Conservation (phyloP, 805 yeast genomes). For the Spathaspora gorwiae region DNA sequence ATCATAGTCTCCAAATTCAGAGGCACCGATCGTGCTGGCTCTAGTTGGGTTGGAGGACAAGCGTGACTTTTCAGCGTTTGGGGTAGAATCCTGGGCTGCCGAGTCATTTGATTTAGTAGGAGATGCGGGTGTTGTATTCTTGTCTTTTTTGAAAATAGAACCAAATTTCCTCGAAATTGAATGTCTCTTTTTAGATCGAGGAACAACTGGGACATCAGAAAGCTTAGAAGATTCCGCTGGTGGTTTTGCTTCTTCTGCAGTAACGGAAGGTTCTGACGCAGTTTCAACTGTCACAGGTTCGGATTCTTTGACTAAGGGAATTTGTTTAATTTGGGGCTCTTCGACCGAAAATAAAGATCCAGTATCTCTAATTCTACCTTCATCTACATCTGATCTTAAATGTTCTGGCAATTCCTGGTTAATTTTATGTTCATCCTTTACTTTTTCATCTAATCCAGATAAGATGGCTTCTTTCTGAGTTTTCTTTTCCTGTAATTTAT, state of each 20-base stretch:
- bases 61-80: constrained; percentile 1
- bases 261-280: constrained; percentile 10
- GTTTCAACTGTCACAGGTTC: too few species aligned
- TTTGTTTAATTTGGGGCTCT: constrained; percentile 14
- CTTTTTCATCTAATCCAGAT: constrained; percentile 25
- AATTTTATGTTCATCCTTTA: constrained; percentile 46
- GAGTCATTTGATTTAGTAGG: not conserved
- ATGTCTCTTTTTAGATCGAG: constrained; percentile 7
- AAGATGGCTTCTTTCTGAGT: constrained; percentile 31
- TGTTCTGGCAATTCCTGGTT: constrained; percentile 51
- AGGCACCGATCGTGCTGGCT: too few species aligned
- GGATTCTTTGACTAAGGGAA: constrained; percentile 8
- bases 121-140: not conserved
- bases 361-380: constrained; percentile 32
- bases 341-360: constrained; percentile 36
- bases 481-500: constrained; percentile 30
- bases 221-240: too few species aligned
- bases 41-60: too few species aligned
- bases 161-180: constrained; percentile 18
- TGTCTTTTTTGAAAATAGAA: constrained; percentile 8
- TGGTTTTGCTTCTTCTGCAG: too few species aligned
- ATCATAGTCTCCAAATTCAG: constrained; percentile 19
- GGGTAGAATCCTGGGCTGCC: not conserved
- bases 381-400: constrained; percentile 35
- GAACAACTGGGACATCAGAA: constrained; percentile 6